These are phyloP conservation scores for Crinitomyces ghanaensis DNA, from an alignment of 805 yeast species.

Conservation along the genomic window DNA sequence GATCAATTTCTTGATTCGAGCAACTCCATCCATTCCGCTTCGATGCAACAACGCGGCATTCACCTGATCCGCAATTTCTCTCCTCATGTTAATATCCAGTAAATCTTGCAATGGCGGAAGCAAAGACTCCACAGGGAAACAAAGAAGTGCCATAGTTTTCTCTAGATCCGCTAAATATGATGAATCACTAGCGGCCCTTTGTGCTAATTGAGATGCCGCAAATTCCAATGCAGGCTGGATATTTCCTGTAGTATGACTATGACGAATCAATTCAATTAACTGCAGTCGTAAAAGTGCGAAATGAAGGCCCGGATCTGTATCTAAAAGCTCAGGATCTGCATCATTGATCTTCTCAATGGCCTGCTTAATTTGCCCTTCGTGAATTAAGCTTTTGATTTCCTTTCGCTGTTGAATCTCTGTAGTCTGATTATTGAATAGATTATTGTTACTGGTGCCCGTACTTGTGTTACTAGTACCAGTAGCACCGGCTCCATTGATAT, in stretches of 20 bases:
- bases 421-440: neutral
- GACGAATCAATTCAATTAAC: conserved; percentile 68
- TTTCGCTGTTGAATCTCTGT: conserved; percentile 36
- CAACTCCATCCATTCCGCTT: conserved; percentile 26
- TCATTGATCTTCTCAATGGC: conserved; percentile 49
- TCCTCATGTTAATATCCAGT: conserved; percentile 48
- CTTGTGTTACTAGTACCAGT: conserved; percentile 35
- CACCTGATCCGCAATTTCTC: conserved; percentile 56
- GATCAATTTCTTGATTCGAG: conserved; percentile 40
- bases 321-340: conserved; percentile 53
- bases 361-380: conserved; percentile 47
- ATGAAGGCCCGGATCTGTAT: conserved; percentile 51
- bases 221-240: conserved; percentile 23
- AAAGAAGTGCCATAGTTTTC: conserved; percentile 69
- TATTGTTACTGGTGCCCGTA: neutral
- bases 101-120: conserved; percentile 38
- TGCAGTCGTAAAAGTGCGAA: conserved; percentile 63
- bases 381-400: conserved; percentile 41
- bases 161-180: conserved; percentile 63
- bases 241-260: conserved; percentile 28
- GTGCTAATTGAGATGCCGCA: conserved; percentile 36
- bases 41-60: conserved; percentile 48
- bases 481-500: conserved; percentile 31
- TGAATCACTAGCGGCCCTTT: conserved; percentile 42
- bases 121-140: conserved; percentile 31